Evolutionary conservation across 1,284 basidiomycete species (phyloP).

Genomic region (Malassezia pachydermatis): DNA sequence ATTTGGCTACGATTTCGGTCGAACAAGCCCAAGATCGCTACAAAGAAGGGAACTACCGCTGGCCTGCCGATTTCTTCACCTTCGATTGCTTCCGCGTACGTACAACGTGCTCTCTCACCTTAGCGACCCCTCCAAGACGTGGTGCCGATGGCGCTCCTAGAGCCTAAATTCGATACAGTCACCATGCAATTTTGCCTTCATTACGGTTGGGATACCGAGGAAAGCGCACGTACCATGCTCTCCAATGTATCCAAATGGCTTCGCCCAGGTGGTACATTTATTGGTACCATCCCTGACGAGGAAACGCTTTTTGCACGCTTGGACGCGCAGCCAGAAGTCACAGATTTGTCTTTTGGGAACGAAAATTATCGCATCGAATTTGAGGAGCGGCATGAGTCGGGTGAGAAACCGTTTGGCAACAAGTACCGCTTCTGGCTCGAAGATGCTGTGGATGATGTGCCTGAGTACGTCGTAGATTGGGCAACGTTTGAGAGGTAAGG

Average conservation of each 20-base stretch:
- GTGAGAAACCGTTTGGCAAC: slow-evolving; percentile 62
- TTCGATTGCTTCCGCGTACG: slow-evolving; percentile 72
- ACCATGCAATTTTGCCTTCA: slow-evolving; percentile 99
- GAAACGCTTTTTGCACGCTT: slow-evolving; percentile 63
- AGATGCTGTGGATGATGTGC: slow-evolving; percentile 84
- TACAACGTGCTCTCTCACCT: slow-evolving; percentile 5
- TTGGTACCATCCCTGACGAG: slow-evolving; percentile 79
- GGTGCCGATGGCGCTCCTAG: slow-evolving; percentile 58
- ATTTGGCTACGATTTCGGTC: slow-evolving; percentile 80
- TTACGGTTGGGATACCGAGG: slow-evolving; percentile 83
- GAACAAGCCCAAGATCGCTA: slow-evolving; percentile 72
- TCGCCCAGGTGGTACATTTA: slow-evolving; percentile 70
- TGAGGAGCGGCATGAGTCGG: slow-evolving; percentile 52
- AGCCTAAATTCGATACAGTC: slow-evolving; percentile 73
- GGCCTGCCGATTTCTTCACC: slow-evolving; percentile 69
- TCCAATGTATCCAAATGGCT: slow-evolving; percentile 76
- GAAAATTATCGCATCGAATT: slow-evolving; percentile 78
- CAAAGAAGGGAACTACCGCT: slow-evolving; percentile 53
- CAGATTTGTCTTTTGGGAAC: slow-evolving; percentile 67
- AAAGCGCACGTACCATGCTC: slow-evolving; percentile 82
- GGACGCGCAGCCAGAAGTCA: slow-evolving; percentile 53
- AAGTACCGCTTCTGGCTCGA: slow-evolving; percentile 84
- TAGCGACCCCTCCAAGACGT: slow-evolving; percentile 60
- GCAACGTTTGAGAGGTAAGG: slow-evolving; percentile 74
- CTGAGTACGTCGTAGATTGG: slow-evolving; percentile 93